Evolutionary conservation across 1,284 basidiomycete species (phyloP), one percentile per base, ranked within the genome.

Genomic region (Ganoderma sp.): DNA sequence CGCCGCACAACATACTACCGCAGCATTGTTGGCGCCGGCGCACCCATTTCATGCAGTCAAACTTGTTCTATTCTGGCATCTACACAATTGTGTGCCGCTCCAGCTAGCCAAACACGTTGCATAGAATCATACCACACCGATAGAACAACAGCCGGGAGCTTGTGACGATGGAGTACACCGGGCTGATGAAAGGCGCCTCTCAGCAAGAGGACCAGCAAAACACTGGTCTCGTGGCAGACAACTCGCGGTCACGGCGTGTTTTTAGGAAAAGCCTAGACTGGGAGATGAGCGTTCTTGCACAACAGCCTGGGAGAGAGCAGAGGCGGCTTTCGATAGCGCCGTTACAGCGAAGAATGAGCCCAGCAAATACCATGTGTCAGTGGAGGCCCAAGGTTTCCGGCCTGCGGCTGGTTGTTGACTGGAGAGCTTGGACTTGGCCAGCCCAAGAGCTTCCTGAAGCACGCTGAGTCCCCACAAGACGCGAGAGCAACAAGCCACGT

Each of bases 1-100:
- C 52, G 54, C 42, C 19, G 43, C 65, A 62, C 43, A 34, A 54
- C 50, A 61, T 2, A 19, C 32, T 62, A 62, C 65, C 65, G 65
- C 65, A 66, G 65, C 65, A 61, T 34, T 25, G 25, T 22, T 25
- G 58, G 45, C 32, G 32, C 32, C 32, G 32, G 32, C 32, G 56
- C 8, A 19, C 56, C n/a, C 59, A 14, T 61, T 41, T 43, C 41
- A 43, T 61, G 59, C 25, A 28, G 37, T 41, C 59, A 37, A 41
- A 28, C n/a, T 7, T n/a, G 39, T 43, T 61, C 59, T 61, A 61
- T 61, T 61, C 42, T 10, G 37, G 10, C 59, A 58, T 58, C 56
- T 58, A 34, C 56, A 32, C 56, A 39, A 5, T n/a, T 34, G 39
- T 34, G 39, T n/a, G 17, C 25, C 15, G 28, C 28, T 34, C 52